phyloP scores from a whole-genome alignment of 1,139 yeast genomes.

The Protomyces inouyei region DNA sequence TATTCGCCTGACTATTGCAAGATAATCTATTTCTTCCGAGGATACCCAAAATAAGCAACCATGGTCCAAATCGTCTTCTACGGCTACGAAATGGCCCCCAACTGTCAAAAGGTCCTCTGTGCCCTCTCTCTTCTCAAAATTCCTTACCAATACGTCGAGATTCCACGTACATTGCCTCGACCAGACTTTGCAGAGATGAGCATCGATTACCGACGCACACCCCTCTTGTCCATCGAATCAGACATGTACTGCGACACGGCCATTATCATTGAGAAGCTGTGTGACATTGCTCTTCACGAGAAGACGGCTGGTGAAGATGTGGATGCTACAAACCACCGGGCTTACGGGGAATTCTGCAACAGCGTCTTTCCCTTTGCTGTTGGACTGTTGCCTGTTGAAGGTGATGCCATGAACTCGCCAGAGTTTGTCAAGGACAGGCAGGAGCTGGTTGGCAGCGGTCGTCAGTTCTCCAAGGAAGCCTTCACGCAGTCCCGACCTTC shows the following conservation, averaged over 20 bases:
- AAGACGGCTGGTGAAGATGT: constrained; percentile 1
- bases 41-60: not conserved
- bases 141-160: constrained; percentile 16
- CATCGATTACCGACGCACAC: constrained; percentile 15
- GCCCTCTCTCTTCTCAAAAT: not conserved
- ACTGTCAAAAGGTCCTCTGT: constrained; percentile 6
- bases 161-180: constrained; percentile 11
- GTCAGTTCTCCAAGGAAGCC: constrained; percentile 1
- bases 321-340: constrained; percentile 15
- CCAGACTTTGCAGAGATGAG: constrained; percentile 13
- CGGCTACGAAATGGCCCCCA: constrained; percentile 23
- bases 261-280: constrained; percentile 14
- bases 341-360: not conserved
- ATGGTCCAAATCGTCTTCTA: constrained; percentile 9
- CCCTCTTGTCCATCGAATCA: constrained; percentile 18
- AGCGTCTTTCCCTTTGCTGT: constrained; percentile 1
- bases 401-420: not conserved
- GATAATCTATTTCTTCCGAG: no score
- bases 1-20: not conserved
- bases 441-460: constrained; percentile 3
- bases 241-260: constrained; percentile 21
- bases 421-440: constrained; percentile 14
- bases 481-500: constrained; percentile 1
- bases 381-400: constrained; percentile 3
- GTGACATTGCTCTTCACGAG: constrained; percentile 16